Conservation (phyloP, 495 filamentous ascomycete genomes). For the Penicilliopsis zonata region DNA sequence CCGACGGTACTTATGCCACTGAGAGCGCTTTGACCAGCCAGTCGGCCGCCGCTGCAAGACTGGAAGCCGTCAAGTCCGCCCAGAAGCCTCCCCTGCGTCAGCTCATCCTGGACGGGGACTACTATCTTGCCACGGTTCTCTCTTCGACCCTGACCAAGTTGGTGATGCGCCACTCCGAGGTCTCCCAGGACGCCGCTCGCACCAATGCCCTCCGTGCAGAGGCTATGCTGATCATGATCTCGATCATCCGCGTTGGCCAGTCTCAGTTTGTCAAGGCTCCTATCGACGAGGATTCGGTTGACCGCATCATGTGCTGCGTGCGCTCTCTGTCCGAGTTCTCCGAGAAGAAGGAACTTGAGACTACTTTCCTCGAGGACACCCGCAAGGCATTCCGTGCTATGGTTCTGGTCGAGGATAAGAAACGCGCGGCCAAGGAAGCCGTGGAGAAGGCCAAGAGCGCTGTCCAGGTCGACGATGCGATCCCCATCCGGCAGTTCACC, state of each 20-base stretch:
- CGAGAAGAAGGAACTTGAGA: conserved; percentile 78
- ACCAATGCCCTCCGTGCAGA: conserved; percentile 93
- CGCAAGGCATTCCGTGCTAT: conserved; percentile 95
- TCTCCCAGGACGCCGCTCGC: conserved; percentile 72
- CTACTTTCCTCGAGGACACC: conserved; percentile 90
- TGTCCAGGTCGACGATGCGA: conserved; percentile 88
- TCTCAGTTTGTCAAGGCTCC: conserved; percentile 94
- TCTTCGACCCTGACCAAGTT: conserved; percentile 93
- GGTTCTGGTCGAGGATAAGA: conserved; percentile 97
- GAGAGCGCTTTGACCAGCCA: conserved; percentile 92
- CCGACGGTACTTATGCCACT: conserved; percentile 94
- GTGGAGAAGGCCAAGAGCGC: conserved; percentile 87
- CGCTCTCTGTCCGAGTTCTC: conserved; percentile 86
- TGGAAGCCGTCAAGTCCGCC: conserved; percentile 93
- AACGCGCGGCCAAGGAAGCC: conserved; percentile 81
- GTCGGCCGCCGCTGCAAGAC: conserved; percentile 74
- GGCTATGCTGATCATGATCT: conserved; percentile 99
- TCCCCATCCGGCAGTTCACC: conserved; percentile 81
- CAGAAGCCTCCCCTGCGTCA: conserved; percentile 94
- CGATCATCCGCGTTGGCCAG: conserved; percentile 93
- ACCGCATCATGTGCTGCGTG: conserved; percentile 94
- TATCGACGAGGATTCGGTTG: conserved; percentile 95
- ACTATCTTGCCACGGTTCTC: conserved; percentile 90
- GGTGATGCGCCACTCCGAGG: conserved; percentile 95
- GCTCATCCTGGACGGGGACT: conserved; percentile 93